These are phyloP conservation scores for Fusarium euwallaceae DNA, from an alignment of 2,329 filamentous ascomycete species.

Conservation along the genomic window DNA sequence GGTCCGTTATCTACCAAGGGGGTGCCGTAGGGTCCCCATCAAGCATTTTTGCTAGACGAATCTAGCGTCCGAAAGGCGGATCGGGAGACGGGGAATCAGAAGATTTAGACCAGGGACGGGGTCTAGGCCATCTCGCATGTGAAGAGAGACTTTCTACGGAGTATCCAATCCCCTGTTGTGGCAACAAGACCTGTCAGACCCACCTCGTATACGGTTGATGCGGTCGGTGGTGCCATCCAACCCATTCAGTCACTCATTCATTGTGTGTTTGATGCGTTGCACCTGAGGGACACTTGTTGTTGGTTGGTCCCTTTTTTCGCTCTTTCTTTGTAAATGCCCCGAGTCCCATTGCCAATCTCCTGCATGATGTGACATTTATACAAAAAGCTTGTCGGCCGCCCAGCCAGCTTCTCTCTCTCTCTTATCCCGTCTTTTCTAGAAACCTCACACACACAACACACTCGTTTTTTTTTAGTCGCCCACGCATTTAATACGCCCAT, in stretches of 20 bases:
- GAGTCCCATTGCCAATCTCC: neutral
- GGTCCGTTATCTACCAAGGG: neutral
- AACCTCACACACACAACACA: neutral
- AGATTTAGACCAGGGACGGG: neutral
- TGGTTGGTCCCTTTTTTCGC: neutral
- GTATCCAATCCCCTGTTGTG: neutral
- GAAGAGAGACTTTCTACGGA: neutral
- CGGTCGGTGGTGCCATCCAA: slow-evolving; percentile 6
- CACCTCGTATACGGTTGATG: slow-evolving; percentile 7
- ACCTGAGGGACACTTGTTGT: neutral
- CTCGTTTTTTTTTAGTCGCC: neutral
- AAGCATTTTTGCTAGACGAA: slow-evolving; percentile 8
- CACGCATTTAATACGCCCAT: neutral
- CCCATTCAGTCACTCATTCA: neutral
- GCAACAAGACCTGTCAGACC: neutral
- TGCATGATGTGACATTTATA: slow-evolving; percentile 7
- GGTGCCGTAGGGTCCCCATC: neutral
- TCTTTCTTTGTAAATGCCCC: neutral
- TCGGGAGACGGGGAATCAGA: slow-evolving; percentile 2
- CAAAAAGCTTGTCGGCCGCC: slow-evolving; percentile 7
- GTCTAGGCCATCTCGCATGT: slow-evolving; percentile 1
- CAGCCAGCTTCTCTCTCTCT: neutral
- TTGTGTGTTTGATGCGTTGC: neutral
- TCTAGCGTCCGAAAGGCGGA: slow-evolving; percentile 1
- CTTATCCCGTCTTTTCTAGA: neutral